phyloP scores from a whole-genome alignment of 75 land plant genomes.

The Adiantum capillusveneris region DNA sequence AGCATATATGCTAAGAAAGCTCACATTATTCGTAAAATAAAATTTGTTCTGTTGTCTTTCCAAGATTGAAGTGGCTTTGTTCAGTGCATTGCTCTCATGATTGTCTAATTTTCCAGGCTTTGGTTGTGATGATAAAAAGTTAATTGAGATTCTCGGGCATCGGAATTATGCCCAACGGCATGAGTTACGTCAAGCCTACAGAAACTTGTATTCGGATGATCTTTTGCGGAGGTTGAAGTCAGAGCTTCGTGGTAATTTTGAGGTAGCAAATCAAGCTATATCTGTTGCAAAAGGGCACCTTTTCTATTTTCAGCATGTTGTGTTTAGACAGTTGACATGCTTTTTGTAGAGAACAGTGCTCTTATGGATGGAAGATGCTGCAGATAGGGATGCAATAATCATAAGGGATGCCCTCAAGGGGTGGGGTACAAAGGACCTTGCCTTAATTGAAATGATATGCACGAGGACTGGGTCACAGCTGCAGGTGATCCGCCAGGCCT shows the following conservation, averaged over 20 bases:
- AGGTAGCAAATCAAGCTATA: constrained; percentile 20
- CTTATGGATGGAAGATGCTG: constrained; percentile 50
- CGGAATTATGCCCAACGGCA: constrained; percentile 42
- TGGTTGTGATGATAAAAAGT: constrained; percentile 50
- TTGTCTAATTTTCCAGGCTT: too few species aligned
- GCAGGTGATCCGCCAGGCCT: constrained; percentile 42
- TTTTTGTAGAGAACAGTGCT: constrained; percentile 30
- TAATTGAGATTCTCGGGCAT: constrained; percentile 55
- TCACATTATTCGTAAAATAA: too few species aligned
- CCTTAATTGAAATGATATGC: constrained; percentile 51
- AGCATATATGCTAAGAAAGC: too few species aligned
- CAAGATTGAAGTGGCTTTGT: too few species aligned
- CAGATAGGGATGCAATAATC: constrained; percentile 48
- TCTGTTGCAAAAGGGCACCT: background rate
- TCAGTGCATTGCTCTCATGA: too few species aligned
- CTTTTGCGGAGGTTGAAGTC: constrained; percentile 35
- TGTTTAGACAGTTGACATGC: background rate
- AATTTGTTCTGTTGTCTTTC: too few species aligned
- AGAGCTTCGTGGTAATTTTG: constrained; percentile 54
- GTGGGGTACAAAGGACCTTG: constrained; percentile 27
- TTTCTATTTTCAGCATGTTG: too few species aligned
- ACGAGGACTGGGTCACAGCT: constrained; percentile 50
- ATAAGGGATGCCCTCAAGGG: constrained; percentile 30
- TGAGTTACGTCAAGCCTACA: constrained; percentile 35
- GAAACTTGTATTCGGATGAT: constrained; percentile 33